Evolutionary conservation across 2,329 filamentous ascomycete species (phyloP).

Genomic region (Orbilia quercus): DNA sequence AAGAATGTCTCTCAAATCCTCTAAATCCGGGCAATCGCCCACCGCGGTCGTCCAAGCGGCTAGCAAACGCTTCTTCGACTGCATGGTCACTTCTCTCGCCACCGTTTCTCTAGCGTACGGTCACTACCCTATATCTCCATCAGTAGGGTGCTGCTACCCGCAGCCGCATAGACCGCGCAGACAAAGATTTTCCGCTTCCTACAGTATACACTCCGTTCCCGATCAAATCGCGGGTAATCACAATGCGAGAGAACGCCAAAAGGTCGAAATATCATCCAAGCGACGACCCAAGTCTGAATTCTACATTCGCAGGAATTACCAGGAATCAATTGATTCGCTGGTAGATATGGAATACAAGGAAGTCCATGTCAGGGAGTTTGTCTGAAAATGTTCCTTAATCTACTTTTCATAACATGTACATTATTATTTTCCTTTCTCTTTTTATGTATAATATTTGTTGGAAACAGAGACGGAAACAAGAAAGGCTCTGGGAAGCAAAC

Average conservation of each 20-base stretch:
- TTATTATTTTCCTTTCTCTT: conserved; percentile 6
- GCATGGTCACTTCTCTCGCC: conserved; percentile 47
- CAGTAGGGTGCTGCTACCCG: background rate
- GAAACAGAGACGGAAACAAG: background rate
- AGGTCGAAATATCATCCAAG: conserved; percentile 21
- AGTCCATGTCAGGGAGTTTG: conserved; percentile 42
- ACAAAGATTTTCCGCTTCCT: conserved; percentile 14
- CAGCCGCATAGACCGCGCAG: background rate
- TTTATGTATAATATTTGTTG: conserved; percentile 36
- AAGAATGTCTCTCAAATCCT: conserved; percentile 23
- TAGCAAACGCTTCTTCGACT: conserved; percentile 51
- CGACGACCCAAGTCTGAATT: conserved; percentile 42
- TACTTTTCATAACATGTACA: conserved; percentile 14
- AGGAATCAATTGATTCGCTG: conserved; percentile 46
- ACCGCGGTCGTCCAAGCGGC: conserved; percentile 26
- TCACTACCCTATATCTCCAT: conserved; percentile 34
- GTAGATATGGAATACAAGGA: conserved; percentile 22
- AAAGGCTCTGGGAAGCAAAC: conserved; percentile 13
- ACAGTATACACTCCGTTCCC: conserved; percentile 26
- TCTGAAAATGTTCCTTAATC: conserved; percentile 25
- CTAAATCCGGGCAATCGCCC: conserved; percentile 28
- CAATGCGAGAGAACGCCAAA: conserved; percentile 34
- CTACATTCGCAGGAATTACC: conserved; percentile 20
- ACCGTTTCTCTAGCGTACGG: conserved; percentile 49
- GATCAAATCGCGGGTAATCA: conserved; percentile 40